Evolutionary conservation across 495 filamentous ascomycete species (phyloP), one percentile per base, ranked within the genome.

Genomic region (Peziza echinospora): DNA sequence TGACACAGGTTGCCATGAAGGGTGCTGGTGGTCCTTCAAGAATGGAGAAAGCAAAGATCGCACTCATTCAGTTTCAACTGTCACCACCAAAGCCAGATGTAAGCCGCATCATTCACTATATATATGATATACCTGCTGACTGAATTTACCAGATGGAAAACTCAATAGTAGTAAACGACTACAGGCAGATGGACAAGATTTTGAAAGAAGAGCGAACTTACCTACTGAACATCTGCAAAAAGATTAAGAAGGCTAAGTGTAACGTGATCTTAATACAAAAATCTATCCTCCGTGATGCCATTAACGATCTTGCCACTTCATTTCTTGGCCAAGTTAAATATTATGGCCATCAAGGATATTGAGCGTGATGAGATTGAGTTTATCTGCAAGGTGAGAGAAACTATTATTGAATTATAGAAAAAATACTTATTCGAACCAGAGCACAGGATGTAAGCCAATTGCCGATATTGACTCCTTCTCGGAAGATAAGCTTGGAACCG

Each of bases 151-250:
- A 89, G 80, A 96, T 97, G 89, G 89, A 97, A 64, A 97, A 97
- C 66, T 84, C 89, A 63, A 93, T 97, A 53, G 78, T 91, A 7
- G 89, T 97, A 42, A 96, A 97, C 64, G 89, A 97, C 69, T 97
- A 97, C 71, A 72, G 89, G 49, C 89, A 97, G 64, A 97, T 97
- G 89, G 89, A 97, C 65, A 97, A 94, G 71, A 97, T 97, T 53
- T 71, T 97, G 47, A 97, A 97, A 64, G 89, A 97, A 66, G 89
- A 97, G 68, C 83, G 91, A 49, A 84, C 85, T 49, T 97, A 97
- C 64, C 71, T 97, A 49, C 75, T 97, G 40, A 93, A 94, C 66
- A 84, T 97, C 76, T 84, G 85, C 58, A 97, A 97, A 75, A 97
- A 94, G 73, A 97, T 97, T 67, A 93, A 94, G 68, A 96, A 93